A percentile compares a stretch with the other conserved stretches of the same genome.
Evolutionary conservation across 441 rosid species (phyloP).

Genomic region (Geranium incanum): DNA sequence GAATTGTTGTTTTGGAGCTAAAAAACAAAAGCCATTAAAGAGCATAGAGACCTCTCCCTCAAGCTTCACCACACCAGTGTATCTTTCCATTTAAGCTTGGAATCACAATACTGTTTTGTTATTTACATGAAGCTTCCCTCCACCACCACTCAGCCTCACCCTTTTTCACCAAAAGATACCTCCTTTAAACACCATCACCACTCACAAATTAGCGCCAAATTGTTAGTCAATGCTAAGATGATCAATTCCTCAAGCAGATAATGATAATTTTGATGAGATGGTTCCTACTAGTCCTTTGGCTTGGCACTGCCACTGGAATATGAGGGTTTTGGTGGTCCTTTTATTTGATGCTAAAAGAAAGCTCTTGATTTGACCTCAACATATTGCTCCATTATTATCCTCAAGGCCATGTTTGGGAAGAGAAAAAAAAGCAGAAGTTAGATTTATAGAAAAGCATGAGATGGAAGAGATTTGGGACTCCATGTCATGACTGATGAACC

Average conservation of each 20-base stretch:
- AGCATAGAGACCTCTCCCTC: too few relatives aligned
- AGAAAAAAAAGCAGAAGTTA: not conserved
- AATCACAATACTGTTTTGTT: too few relatives aligned
- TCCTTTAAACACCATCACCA: conserved; percentile 21
- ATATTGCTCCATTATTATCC: conserved; percentile 15
- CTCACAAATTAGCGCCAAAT: conserved; percentile 10
- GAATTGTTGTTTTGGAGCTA: too few relatives aligned
- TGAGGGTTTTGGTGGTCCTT: conserved; percentile 13
- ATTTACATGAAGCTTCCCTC: too few relatives aligned
- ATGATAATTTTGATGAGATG: too few relatives aligned
- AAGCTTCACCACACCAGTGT: too few relatives aligned
- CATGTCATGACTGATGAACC: conserved; percentile 21
- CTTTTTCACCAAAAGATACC: conserved; percentile 15
- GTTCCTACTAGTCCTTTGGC: too few relatives aligned
- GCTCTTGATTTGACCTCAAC: conserved; percentile 25
- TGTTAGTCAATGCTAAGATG: conserved; percentile 10
- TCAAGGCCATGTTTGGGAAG: not conserved
- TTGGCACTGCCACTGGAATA: not conserved
- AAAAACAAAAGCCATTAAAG: too few relatives aligned
- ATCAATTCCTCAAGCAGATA: not conserved
- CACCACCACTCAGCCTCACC: too few relatives aligned
- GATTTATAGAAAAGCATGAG: conserved; percentile 14
- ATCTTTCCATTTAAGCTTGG: too few relatives aligned
- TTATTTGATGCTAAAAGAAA: conserved; percentile 21
- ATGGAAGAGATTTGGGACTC: conserved; percentile 18